Conservation (phyloP, 805 yeast species). For the Saccharomycopsis fermentans region DNA sequence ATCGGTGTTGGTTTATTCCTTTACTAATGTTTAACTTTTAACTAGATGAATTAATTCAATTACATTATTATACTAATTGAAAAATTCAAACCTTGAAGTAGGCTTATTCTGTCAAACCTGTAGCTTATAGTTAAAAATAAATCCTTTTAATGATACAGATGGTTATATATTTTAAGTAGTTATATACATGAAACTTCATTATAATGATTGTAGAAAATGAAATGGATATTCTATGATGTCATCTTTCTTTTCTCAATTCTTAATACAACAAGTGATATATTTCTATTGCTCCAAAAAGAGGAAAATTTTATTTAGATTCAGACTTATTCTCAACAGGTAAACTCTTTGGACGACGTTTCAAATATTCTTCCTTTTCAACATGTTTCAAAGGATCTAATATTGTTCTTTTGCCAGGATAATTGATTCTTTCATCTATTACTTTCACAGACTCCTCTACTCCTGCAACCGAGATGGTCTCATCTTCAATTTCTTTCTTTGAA, state of each 20-base stretch:
- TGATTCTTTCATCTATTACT: constrained; percentile 48
- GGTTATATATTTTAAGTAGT: not conserved
- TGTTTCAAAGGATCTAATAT: constrained; percentile 32
- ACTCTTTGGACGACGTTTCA: constrained; percentile 44
- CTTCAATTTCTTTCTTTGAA: constrained; percentile 20
- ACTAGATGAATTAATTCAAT: no score
- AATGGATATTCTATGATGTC: not conserved
- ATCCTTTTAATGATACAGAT: not conserved
- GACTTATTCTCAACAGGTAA: constrained; percentile 35
- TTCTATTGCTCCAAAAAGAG: not conserved
- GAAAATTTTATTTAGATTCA: not conserved
- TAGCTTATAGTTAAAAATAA: not conserved
- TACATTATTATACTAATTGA: no score
- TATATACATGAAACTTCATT: not conserved
- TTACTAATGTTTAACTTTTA: not conserved
- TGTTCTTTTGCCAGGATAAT: constrained; percentile 65
- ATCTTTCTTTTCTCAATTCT: not conserved
- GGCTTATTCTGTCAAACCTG: not conserved
- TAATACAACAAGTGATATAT: not conserved
- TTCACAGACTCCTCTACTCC: constrained; percentile 31
- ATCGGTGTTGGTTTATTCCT: not conserved
- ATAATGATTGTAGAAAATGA: not conserved
- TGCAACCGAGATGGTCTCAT: constrained; percentile 21
- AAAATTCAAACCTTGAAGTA: not conserved
- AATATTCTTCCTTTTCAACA: constrained; percentile 45